Evolutionary conservation across 768 basidiomycete genomes (phyloP).

Genomic region (Kwoniella sp.): DNA sequence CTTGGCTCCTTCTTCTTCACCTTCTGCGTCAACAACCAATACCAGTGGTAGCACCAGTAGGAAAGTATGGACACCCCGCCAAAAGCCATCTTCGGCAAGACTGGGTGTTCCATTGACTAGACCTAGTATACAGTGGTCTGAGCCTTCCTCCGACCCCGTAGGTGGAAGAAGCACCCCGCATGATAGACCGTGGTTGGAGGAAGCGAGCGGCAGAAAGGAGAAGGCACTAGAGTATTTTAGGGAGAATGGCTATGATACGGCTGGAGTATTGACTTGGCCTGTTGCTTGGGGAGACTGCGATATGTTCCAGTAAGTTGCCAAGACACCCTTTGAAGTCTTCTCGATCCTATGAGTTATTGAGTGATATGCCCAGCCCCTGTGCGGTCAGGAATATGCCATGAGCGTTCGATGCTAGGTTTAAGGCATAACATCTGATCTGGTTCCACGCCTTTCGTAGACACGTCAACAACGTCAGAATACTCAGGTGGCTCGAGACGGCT

Average conservation of each 20-base stretch:
- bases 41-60: not conserved
- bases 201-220: not conserved
- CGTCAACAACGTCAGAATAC: conserved; percentile 46
- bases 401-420: too few relatives aligned
- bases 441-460: too few relatives aligned
- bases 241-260: conserved; percentile 32
- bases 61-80: not conserved
- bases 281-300: conserved; percentile 52
- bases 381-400: too few relatives aligned
- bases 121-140: conserved; percentile 18
- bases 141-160: not conserved
- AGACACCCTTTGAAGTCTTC: too few relatives aligned
- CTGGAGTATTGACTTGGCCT: conserved; percentile 40
- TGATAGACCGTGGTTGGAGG: conserved; percentile 19
- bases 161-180: not conserved
- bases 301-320: conserved; percentile 42
- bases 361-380: too few relatives aligned
- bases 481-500: conserved; percentile 45
- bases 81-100: conserved; percentile 10
- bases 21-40: not conserved
- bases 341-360: too few relatives aligned
- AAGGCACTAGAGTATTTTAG: conserved; percentile 28
- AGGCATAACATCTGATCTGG: too few relatives aligned
- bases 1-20: not conserved
- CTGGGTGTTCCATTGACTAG: conserved; percentile 12